Percentiles rank a stretch among this genome's conserved stretches.
phyloP scores from a whole-genome alignment of 2,329 filamentous ascomycete species.

The Parasarocladium wereldwijsianum region DNA sequence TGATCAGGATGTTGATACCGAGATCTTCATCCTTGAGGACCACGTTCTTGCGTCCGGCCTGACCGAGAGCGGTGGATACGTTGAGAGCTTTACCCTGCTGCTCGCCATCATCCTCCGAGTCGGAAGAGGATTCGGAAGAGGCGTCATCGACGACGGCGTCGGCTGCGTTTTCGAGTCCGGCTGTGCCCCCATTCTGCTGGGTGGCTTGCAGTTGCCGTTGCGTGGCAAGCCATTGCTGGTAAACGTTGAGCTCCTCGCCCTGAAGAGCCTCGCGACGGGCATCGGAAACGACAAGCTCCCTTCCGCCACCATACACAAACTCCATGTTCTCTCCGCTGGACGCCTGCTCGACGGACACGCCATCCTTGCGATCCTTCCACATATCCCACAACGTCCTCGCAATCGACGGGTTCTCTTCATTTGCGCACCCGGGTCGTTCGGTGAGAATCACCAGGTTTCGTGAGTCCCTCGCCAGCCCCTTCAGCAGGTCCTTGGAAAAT shows the following conservation, averaged over 20 bases:
- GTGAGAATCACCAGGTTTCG: slow-evolving; percentile 81
- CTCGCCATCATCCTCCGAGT: slow-evolving; percentile 78
- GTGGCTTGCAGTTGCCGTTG: slow-evolving; percentile 78
- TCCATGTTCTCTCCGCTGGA: slow-evolving; percentile 44
- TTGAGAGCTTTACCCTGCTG: slow-evolving; percentile 88
- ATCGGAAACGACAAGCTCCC: slow-evolving; percentile 44
- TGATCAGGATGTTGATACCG: slow-evolving; percentile 78
- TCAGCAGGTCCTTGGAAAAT: slow-evolving; percentile 71
- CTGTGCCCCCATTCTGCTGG: slow-evolving; percentile 53
- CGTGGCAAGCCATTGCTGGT: slow-evolving; percentile 85
- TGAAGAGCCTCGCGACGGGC: slow-evolving; percentile 51
- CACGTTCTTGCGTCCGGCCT: slow-evolving; percentile 72
- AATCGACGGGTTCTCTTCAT: slow-evolving; percentile 35
- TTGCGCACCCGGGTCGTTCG: slow-evolving; percentile 43
- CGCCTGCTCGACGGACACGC: slow-evolving; percentile 42
- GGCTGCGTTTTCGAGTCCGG: slow-evolving; percentile 51
- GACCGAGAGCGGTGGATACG: slow-evolving; percentile 70
- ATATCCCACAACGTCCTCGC: slow-evolving; percentile 67
- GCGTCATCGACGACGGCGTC: slow-evolving; percentile 73
- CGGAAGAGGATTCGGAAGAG: slow-evolving; percentile 72
- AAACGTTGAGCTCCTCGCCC: slow-evolving; percentile 62
- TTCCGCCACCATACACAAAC: slow-evolving; percentile 50
- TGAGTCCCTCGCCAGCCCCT: slow-evolving; percentile 56
- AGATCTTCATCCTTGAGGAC: slow-evolving; percentile 80
- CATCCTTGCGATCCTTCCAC: slow-evolving; percentile 56